A percentile compares a stretch with the other conserved stretches of the same genome.
phyloP scores from a whole-genome alignment of 139 green algal species.

The Haematococcus sp. region DNA sequence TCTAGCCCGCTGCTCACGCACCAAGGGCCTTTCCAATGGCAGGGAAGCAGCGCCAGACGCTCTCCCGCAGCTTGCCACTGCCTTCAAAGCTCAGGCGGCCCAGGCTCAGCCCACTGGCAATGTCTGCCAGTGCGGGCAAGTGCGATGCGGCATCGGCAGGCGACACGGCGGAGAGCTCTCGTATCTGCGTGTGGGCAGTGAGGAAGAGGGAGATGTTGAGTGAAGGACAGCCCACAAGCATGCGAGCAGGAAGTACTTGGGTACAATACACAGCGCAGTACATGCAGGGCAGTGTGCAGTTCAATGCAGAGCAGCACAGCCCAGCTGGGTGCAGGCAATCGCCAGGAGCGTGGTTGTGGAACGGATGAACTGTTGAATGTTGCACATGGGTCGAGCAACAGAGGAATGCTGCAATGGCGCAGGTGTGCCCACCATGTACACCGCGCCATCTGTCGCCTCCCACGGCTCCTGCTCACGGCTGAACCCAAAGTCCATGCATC shows the following conservation, averaged over 20 bases:
- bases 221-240: no score
- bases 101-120: conserved; percentile 37
- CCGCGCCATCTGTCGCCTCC: conserved; percentile 86
- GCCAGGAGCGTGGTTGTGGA: no score
- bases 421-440: conserved; percentile 74
- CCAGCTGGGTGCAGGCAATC: no score
- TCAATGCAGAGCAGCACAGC: no score
- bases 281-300: no score
- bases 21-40: conserved; percentile 65
- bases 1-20: no score
- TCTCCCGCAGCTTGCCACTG: conserved; percentile 71
- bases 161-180: conserved; percentile 9
- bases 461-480: conserved; percentile 75
- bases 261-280: conserved; percentile 31
- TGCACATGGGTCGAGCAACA: no score
- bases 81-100: conserved; percentile 58
- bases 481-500: conserved; percentile 90
- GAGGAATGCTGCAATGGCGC: no score
- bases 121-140: conserved; percentile 63
- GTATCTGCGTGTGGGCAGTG: background rate
- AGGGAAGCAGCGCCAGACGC: conserved; percentile 72
- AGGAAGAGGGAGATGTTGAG: no score
- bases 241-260: no score
- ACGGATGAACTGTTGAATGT: no score
- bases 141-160: conserved; percentile 34